phyloP scores from a whole-genome alignment of 768 basidiomycete species.

The Hygrocybe coccinea region DNA sequence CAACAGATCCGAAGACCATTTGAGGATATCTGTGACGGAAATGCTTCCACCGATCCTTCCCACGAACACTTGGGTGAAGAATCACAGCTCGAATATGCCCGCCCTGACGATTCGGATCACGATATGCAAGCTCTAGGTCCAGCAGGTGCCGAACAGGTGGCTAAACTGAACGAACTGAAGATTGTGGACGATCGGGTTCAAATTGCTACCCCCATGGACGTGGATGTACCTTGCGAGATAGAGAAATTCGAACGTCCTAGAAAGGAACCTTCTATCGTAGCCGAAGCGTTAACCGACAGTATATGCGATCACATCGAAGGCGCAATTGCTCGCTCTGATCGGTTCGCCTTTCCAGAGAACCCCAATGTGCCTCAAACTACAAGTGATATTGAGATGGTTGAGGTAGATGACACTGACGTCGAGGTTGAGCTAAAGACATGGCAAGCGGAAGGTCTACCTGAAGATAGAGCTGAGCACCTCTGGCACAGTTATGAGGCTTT shows the following conservation, averaged over 20 bases:
- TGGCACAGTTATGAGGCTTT: constrained; percentile 90
- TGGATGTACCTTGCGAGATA: constrained; percentile 29
- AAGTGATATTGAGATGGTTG: constrained; percentile 33
- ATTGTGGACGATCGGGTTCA: constrained; percentile 56
- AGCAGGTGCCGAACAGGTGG: constrained; percentile 76
- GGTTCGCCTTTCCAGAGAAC: neutral
- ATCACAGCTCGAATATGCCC: constrained; percentile 71
- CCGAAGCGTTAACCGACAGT: constrained; percentile 18
- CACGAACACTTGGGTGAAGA: constrained; percentile 37
- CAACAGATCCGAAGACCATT: constrained; percentile 80
- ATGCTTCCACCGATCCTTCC: constrained; percentile 16
- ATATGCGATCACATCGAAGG: constrained; percentile 38
- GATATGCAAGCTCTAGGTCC: constrained; percentile 89
- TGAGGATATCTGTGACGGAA: constrained; percentile 65
- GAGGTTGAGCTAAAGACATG: constrained; percentile 55
- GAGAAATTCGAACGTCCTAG: constrained; percentile 26
- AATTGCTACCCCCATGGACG: constrained; percentile 45
- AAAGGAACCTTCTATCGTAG: constrained; percentile 18
- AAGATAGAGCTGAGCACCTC: constrained; percentile 59
- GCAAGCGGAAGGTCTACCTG: constrained; percentile 55
- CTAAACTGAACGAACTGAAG: constrained; percentile 76
- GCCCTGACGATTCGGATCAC: constrained; percentile 59
- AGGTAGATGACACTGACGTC: constrained; percentile 28
- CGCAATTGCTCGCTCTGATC: constrained; percentile 38
- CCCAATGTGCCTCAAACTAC: constrained; percentile 12